These are phyloP conservation scores for Aspergillus asperescens DNA, from an alignment of 495 filamentous ascomycete species.

Conservation along the genomic window DNA sequence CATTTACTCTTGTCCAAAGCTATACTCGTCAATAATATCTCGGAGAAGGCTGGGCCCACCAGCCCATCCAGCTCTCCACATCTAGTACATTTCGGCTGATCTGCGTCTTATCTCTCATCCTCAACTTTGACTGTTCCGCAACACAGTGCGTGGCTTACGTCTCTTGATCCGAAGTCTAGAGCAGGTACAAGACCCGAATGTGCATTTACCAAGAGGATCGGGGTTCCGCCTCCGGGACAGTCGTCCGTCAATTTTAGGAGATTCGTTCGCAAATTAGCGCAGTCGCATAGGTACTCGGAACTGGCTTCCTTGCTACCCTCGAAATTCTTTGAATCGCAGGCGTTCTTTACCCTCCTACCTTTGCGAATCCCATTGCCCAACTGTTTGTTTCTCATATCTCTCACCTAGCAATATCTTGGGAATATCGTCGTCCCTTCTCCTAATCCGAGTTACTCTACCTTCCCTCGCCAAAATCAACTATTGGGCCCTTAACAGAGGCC, in stretches of 20 bases:
- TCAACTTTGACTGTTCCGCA: not conserved
- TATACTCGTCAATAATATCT: not conserved
- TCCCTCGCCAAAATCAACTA: not conserved
- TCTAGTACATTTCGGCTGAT: not conserved
- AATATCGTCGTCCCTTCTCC: not conserved
- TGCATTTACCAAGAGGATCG: not conserved
- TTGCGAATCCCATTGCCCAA: not conserved
- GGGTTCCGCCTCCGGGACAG: not conserved
- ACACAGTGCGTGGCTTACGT: not conserved
- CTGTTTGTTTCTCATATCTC: not conserved
- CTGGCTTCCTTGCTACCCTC: not conserved
- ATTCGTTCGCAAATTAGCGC: not conserved
- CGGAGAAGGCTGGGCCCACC: conserved; percentile 2
- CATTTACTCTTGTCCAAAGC: not conserved
- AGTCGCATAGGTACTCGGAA: not conserved
- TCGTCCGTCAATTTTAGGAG: not conserved
- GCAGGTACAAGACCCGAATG: not conserved
- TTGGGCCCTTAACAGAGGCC: not conserved
- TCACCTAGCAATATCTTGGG: not conserved
- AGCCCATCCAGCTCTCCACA: not conserved
- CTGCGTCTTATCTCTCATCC: not conserved
- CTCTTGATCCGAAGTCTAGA: not conserved
- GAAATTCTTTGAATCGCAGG: not conserved
- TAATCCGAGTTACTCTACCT: not conserved
- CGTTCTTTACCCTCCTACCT: not conserved